A percentile compares a stretch with the other conserved stretches of the same genome.
Evolutionary conservation across 2,329 filamentous ascomycete species (phyloP).

Genomic region (Pestalotiopsis sp.): DNA sequence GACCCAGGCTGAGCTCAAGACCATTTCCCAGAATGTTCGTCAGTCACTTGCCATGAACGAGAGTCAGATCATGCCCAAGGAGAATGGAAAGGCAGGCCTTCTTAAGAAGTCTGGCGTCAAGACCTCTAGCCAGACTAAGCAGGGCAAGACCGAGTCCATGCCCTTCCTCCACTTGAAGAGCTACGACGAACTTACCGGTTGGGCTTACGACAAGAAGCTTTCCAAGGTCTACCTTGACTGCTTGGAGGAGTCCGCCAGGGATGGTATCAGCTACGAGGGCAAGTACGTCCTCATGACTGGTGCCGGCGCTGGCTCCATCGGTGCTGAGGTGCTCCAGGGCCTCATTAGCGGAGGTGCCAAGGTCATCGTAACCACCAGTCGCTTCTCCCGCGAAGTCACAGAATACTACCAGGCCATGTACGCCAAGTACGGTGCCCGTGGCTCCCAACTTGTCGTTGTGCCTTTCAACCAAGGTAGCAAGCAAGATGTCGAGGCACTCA

Average conservation of each 20-base stretch:
- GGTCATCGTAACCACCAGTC: slow-evolving; percentile 94
- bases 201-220: slow-evolving; percentile 99
- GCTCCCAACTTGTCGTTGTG: slow-evolving; percentile 95
- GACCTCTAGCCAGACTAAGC: slow-evolving; percentile 59
- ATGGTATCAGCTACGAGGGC: slow-evolving; percentile 88
- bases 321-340: slow-evolving; percentile 93
- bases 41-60: slow-evolving; percentile 97
- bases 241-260: slow-evolving; percentile 83
- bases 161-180: slow-evolving; percentile 97
- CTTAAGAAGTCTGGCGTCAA: slow-evolving; percentile 55
- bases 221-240: slow-evolving; percentile 92
- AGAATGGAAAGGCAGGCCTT: slow-evolving; percentile 67
- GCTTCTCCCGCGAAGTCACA: slow-evolving; percentile 95
- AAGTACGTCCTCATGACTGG: slow-evolving; percentile 99
- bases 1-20: slow-evolving; percentile 95
- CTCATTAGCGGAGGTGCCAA: slow-evolving; percentile 96
- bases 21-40: slow-evolving; percentile 89
- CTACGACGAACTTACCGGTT: slow-evolving; percentile 87
- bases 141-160: slow-evolving; percentile 96
- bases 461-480: slow-evolving; percentile 99
- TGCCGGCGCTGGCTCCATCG: slow-evolving; percentile 95
- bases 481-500: slow-evolving; percentile 91
- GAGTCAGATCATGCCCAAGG: slow-evolving; percentile 91
- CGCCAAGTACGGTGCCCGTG: slow-evolving; percentile 87
- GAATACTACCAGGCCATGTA: slow-evolving; percentile 99